Conservation (phyloP, 2,329 filamentous ascomycete species). For the Phaeophleospora eucalypticola region DNA sequence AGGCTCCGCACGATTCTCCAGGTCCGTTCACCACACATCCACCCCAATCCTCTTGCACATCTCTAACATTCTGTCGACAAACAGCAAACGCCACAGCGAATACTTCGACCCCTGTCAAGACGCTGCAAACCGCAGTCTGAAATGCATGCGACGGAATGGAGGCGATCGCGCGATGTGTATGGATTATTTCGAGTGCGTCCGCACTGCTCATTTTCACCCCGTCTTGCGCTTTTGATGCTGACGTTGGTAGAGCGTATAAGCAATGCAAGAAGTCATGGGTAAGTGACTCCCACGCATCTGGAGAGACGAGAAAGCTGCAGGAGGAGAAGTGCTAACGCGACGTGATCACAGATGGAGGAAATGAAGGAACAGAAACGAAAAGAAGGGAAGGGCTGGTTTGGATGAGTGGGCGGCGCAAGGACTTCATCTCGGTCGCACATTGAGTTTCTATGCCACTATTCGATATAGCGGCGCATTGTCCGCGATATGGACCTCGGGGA, state of each 20-base stretch:
- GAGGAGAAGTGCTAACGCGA: background rate
- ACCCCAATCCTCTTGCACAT: background rate
- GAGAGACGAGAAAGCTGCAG: background rate
- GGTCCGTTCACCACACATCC: constrained; percentile 27
- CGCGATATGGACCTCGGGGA: background rate
- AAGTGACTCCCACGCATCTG: too few species aligned
- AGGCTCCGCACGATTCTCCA: constrained; percentile 39
- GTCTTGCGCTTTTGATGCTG: background rate
- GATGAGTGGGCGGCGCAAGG: background rate
- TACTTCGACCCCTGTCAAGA: constrained; percentile 96
- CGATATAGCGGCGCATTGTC: background rate
- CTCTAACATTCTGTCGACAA: too few species aligned
- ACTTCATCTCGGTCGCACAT: background rate
- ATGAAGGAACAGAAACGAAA: constrained; percentile 45
- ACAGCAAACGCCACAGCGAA: constrained; percentile 80
- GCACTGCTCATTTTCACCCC: background rate
- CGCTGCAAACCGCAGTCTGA: constrained; percentile 77
- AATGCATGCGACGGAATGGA: constrained; percentile 81
- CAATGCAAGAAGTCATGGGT: constrained; percentile 97
- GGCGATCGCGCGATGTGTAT: constrained; percentile 85
- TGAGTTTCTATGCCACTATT: background rate
- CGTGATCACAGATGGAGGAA: constrained; percentile 38
- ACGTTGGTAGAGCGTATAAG: constrained; percentile 67
- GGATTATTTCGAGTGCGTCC: constrained; percentile 87
- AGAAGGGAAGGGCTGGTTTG: constrained; percentile 32